Base-by-base conservation (phyloP, 768 basidiomycete genomes). In the Epithele typhae region DNA sequence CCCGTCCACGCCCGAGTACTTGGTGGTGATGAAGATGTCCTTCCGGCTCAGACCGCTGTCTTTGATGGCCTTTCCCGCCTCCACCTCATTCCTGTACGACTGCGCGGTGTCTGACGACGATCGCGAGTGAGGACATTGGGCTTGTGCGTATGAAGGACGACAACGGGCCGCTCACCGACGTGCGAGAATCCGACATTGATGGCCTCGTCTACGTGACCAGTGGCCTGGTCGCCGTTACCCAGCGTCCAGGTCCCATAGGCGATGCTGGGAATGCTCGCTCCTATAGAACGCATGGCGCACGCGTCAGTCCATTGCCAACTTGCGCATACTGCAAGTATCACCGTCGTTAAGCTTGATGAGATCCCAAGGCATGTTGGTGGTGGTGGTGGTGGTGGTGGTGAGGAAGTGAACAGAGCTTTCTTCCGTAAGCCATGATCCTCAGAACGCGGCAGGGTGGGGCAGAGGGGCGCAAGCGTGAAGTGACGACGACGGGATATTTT, bases 281-380 rank as follows among this genome's bases (percentile, higher is more conserved):
- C 77, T 81, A 45, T 36, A 30, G 14, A 30, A 30, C 27, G 8
- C 7, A 30, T 7, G 7, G 8, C 7, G 14, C 27, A 30, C 27
- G 7, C 8, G 27, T 30, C 8, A 7, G 27, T 7, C 27, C 14
- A 7, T 30, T 14, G 8, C 8, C 7, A 7, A 30, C 14, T 7
- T 30, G 7, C 7, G 27, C 7, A 14, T 30, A 14, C 14, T 30
- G 27, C 27, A 7, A 30, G 27, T n/a, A n/a, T 46, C 43, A 77
- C 82, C 81, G 52, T 82, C 78, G 63, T 81, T 84, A 23, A 83
- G 67, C 54, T 68, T 70, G 49, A 82, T 73, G n/a, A 51, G 46
- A 25, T 75, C 70, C 77, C 82, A 84, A 67, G 82, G 75, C 81
- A 85, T 83, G 27, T n/a, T n/a, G n/a, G n/a, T n/a, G n/a, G n/a